Evolutionary conservation across 2,329 filamentous ascomycete species (phyloP), one percentile per base, ranked within the genome.

Genomic region (Aspergillus sp.): DNA sequence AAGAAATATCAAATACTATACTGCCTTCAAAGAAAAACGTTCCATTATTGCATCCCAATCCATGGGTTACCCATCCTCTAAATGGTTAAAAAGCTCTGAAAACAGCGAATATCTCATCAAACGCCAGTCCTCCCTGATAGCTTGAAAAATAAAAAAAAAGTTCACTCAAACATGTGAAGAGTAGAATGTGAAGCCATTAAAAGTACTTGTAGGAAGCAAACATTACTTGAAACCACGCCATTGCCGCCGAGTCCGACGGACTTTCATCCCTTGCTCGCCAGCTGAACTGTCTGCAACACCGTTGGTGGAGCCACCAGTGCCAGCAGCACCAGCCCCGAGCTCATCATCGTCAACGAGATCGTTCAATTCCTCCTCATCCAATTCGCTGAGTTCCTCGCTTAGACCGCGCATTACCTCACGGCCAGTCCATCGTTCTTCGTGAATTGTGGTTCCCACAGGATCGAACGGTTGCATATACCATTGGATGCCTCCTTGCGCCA

Each of bases 401-500:
- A 93, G 87, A 14, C 82, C 84, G 31, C 86, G 81, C 64, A 86
- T 78, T n/a, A 89, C 86, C 55, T 93, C 89, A 35, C 87, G 83
- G 2, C 88, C 90, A 0, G 84, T 86, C 81, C 87, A 91, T 52
- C 86, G 82, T 74, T 93, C 90, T 63, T 89, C 88, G 55, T 90
- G 81, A 9, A 93, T 85, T 0, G 89, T 93, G 0, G 91, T 96
- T 56, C 92, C 93, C 53, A 86, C 68, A 55, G 90, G 89, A 52
- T 95, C 86, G 70, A 96, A 96, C 8, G 85, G 83, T 68, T 90
- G 85, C 58, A 96, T 84, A 73, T 96, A 96, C 91, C 92, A 97
- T 7, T 91, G 86, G 12, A 96, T 81, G 35, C 93, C 93, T 57
- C 93, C 93, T 49, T 88, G 82, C 2, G 83, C 83, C 45, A 91